phyloP scores from a whole-genome alignment of 768 basidiomycete genomes.

The Gyrodon lividus region DNA sequence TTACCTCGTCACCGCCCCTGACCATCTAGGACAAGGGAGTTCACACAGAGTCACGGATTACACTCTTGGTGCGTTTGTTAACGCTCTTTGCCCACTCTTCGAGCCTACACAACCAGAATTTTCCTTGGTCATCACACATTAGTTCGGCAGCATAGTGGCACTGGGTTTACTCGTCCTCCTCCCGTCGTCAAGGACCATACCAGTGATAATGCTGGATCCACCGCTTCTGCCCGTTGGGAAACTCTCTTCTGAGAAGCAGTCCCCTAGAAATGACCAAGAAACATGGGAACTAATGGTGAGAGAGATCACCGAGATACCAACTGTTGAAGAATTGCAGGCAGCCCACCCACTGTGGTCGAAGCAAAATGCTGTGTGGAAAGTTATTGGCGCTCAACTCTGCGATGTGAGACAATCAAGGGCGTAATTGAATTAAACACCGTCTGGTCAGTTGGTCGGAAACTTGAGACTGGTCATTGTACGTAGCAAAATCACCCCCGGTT shows the following conservation, averaged over 20 bases:
- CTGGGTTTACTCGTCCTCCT: constrained; percentile 15
- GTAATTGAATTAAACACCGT: constrained; percentile 9
- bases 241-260: not conserved
- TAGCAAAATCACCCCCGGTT: constrained; percentile 27
- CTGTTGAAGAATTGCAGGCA: not conserved
- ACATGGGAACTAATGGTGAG: not conserved
- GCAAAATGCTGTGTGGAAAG: constrained; percentile 1
- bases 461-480: not conserved
- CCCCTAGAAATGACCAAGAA: not conserved
- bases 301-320: not conserved
- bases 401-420: constrained; percentile 9
- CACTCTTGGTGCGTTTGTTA: constrained; percentile 10
- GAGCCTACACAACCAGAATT: not conserved
- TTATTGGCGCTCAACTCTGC: not conserved
- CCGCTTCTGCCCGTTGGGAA: constrained; percentile 3
- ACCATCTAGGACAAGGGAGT: constrained; percentile 22
- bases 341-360: not conserved
- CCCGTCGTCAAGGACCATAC: constrained; percentile 2
- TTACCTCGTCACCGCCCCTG: constrained; percentile 24
- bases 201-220: constrained; percentile 21
- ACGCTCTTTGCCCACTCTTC: constrained; percentile 15
- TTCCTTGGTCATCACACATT: constrained; percentile 18
- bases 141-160: constrained; percentile 20
- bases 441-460: too few relatives aligned
- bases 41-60: constrained; percentile 8